phyloP scores from a whole-genome alignment of 208 protist genomes.

The Angomonas deanei region DNA sequence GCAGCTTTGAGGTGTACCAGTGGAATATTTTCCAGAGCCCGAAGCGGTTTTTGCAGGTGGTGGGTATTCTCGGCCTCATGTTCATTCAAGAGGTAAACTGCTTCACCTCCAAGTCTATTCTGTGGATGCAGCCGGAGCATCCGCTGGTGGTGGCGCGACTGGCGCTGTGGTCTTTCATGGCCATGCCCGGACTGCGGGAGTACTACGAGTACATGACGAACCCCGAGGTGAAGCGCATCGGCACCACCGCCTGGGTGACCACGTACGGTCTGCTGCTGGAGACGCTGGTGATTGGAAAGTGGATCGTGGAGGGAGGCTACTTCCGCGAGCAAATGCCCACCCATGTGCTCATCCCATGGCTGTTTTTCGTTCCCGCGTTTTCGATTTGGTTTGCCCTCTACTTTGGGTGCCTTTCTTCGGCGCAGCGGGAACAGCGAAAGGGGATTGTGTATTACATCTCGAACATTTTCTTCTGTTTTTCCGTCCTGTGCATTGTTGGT shows the following conservation, averaged over 20 bases:
- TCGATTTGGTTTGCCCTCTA: constrained; percentile 61
- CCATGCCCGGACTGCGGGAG: constrained; percentile 85
- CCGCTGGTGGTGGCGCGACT: constrained; percentile 87
- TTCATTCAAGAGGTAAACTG: constrained; percentile 93
- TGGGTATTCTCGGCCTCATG: constrained; percentile 64
- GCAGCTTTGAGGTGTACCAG: constrained; percentile 77
- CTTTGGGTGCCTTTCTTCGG: constrained; percentile 52
- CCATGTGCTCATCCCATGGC: constrained; percentile 70
- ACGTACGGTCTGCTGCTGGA: constrained; percentile 72
- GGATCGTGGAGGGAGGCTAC: constrained; percentile 67
- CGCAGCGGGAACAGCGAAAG: constrained; percentile 26
- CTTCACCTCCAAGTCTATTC: constrained; percentile 95
- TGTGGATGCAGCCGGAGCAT: constrained; percentile 88
- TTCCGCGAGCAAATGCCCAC: constrained; percentile 66
- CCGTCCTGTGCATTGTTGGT: constrained; percentile 35
- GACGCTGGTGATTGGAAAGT: constrained; percentile 63
- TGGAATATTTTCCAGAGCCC: constrained; percentile 86
- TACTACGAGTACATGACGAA: constrained; percentile 91
- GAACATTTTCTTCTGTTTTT: constrained; percentile 62
- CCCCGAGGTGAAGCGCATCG: constrained; percentile 69
- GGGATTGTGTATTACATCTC: constrained; percentile 20
- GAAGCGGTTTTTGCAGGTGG: constrained; percentile 66
- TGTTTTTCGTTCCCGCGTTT: constrained; percentile 41
- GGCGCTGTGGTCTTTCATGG: constrained; percentile 80
- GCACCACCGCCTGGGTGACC: constrained; percentile 87